Percentiles rank a stretch among this genome's conserved stretches.
phyloP scores from a whole-genome alignment of 257 asterid genomes.

The Coffea canephora region DNA sequence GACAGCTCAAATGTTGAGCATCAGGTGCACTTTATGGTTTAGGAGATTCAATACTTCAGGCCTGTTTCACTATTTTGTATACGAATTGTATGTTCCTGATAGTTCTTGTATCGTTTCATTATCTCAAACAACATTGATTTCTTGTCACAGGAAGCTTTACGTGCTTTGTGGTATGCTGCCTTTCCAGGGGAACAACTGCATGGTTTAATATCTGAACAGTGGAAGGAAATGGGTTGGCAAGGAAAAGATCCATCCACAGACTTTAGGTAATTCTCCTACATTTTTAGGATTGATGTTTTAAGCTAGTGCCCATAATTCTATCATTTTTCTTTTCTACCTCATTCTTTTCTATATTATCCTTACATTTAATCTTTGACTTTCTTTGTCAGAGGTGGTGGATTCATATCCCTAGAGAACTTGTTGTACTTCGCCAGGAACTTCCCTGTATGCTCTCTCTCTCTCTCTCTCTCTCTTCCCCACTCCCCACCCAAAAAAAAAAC shows the following conservation, averaged over 20 bases:
- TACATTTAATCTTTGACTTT: neutral
- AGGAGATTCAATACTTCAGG: neutral
- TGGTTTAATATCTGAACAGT: constrained; percentile 94
- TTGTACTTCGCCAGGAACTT: constrained; percentile 79
- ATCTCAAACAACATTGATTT: constrained; percentile 10
- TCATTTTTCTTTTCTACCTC: neutral
- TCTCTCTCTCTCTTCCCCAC: constrained; percentile 18
- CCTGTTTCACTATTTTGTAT: constrained; percentile 4
- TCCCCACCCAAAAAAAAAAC: neutral
- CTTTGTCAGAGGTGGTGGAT: constrained; percentile 89
- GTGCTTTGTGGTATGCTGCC: constrained; percentile 82
- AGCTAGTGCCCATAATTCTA: neutral
- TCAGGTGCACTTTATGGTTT: constrained; percentile 56
- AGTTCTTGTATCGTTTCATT: constrained; percentile 3
- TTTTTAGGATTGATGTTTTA: constrained; percentile 6
- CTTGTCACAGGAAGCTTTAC: constrained; percentile 66
- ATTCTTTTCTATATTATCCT: neutral
- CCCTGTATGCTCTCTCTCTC: constrained; percentile 57
- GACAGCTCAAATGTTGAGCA: constrained; percentile 80
- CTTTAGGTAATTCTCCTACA: constrained; percentile 57
- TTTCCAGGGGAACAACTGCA: constrained; percentile 78
- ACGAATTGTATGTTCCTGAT: neutral
- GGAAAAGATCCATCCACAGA: constrained; percentile 99
- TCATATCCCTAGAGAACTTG: constrained; percentile 90
- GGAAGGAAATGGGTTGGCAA: constrained; percentile 99